phyloP scores from a whole-genome alignment of 1,139 yeast genomes.

The Yamadazyma triangularis region DNA sequence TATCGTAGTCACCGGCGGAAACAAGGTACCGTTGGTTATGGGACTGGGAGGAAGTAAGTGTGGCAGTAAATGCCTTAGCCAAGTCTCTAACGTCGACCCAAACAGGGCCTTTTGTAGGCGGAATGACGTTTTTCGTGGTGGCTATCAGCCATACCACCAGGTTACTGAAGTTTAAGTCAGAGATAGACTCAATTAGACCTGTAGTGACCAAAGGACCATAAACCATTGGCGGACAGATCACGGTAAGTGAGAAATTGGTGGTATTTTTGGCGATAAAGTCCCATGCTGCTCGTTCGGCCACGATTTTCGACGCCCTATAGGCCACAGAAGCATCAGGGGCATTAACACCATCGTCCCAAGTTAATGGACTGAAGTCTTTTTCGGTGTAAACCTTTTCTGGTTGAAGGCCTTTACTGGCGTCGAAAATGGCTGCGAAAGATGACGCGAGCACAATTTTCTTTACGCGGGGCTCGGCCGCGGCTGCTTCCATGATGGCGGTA shows the following conservation, averaged over 20 bases:
- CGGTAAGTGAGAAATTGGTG: constrained; percentile 20
- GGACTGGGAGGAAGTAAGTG: constrained; percentile 18
- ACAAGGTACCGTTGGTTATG: constrained; percentile 26
- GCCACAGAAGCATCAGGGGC: constrained; percentile 19
- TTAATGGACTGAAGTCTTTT: constrained; percentile 34
- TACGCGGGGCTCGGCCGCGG: constrained; percentile 16
- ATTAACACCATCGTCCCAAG: constrained; percentile 30
- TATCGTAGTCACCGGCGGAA: constrained; percentile 23
- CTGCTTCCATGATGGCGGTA: constrained; percentile 18
- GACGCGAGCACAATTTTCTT: constrained; percentile 24
- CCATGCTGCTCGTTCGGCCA: constrained; percentile 46
- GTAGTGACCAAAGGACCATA: constrained; percentile 35
- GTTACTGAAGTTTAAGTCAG: constrained; percentile 19
- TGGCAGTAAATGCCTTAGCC: constrained; percentile 31
- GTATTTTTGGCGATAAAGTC: constrained; percentile 32
- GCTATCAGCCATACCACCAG: constrained; percentile 16
- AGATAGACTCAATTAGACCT: constrained; percentile 13
- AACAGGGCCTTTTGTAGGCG: constrained; percentile 19
- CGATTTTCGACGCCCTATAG: constrained; percentile 29
- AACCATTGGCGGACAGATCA: constrained; percentile 29
- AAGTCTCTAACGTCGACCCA: constrained; percentile 39
- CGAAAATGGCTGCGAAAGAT: constrained; percentile 18
- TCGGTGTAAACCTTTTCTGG: constrained; percentile 19
- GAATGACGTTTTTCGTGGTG: constrained; percentile 16
- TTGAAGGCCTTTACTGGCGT: constrained; percentile 9